These are phyloP conservation scores for Patellaria atrata DNA, from an alignment of 495 filamentous ascomycete genomes.

Conservation along the genomic window DNA sequence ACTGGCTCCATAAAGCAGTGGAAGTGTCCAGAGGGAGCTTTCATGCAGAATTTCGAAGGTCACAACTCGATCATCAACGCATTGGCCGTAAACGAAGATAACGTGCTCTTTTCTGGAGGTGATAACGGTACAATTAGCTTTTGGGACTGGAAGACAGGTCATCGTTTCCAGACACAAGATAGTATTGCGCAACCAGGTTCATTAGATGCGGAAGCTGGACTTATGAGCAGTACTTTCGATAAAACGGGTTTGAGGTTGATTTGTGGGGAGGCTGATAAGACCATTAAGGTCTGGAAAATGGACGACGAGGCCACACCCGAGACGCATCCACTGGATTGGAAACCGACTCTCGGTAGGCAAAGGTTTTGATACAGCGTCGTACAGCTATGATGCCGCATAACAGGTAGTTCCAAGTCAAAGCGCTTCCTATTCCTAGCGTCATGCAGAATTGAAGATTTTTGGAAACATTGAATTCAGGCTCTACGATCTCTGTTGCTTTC, in stretches of 20 bases:
- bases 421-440: too few species aligned
- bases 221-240: slow-evolving; percentile 89
- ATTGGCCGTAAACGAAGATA: slow-evolving; percentile 82
- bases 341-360: slow-evolving; percentile 60
- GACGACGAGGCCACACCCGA: slow-evolving; percentile 84
- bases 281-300: slow-evolving; percentile 92
- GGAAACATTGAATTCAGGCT: too few species aligned
- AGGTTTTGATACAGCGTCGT: slow-evolving; percentile 48
- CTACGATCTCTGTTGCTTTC: too few species aligned
- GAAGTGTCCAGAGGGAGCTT: slow-evolving; percentile 95
- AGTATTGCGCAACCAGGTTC: slow-evolving; percentile 88
- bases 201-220: slow-evolving; percentile 82
- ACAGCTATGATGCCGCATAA: too few species aligned
- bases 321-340: slow-evolving; percentile 87
- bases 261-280: slow-evolving; percentile 93
- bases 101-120: slow-evolving; percentile 86
- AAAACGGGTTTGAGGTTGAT: slow-evolving; percentile 77
- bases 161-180: slow-evolving; percentile 75
- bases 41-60: slow-evolving; percentile 99
- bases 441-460: too few species aligned
- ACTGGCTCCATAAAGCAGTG: slow-evolving; percentile 96
- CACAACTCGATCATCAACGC: slow-evolving; percentile 96
- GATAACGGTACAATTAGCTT: slow-evolving; percentile 96
- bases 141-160: slow-evolving; percentile 98
- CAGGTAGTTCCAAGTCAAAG: too few species aligned